Conservation (phyloP, 106 monocot genomes). For the Ottelia alismoides region DNA sequence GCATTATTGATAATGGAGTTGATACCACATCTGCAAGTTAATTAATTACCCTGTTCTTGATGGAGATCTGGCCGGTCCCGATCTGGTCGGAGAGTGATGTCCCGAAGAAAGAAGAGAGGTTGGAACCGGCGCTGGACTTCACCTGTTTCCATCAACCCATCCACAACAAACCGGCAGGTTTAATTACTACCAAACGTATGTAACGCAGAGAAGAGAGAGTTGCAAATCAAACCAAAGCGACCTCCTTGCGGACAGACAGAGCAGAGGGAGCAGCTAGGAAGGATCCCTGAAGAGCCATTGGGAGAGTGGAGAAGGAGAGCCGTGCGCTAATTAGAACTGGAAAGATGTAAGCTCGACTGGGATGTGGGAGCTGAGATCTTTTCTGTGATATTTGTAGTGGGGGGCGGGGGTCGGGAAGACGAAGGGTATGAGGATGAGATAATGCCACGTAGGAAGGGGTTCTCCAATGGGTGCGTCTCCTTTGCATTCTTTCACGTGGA, state of each 20-base stretch:
- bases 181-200: background rate
- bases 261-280: conserved; percentile 46
- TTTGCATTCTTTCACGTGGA: conserved; percentile 31
- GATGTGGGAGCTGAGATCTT: too few relatives aligned
- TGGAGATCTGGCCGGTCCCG: conserved; percentile 25
- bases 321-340: too few relatives aligned
- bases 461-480: conserved; percentile 42
- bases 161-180: background rate
- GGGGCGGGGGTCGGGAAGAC: too few relatives aligned
- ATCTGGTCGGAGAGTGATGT: conserved; percentile 27
- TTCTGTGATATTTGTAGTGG: background rate
- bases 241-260: conserved; percentile 54
- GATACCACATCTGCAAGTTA: background rate
- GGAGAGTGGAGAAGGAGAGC: background rate
- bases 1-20: background rate
- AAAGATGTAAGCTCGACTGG: too few relatives aligned
- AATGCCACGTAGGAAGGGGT: conserved; percentile 11
- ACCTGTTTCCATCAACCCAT: conserved; percentile 15
- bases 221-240: background rate
- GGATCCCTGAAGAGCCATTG: conserved; percentile 79
- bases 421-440: conserved; percentile 37
- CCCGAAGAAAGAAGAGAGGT: conserved; percentile 65
- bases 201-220: background rate
- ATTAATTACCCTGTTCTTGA: conserved; percentile 19
- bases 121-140: conserved; percentile 25